These are phyloP conservation scores for Gloeophyllum trabeum DNA, from an alignment of 768 basidiomycete genomes.

Conservation along the genomic window DNA sequence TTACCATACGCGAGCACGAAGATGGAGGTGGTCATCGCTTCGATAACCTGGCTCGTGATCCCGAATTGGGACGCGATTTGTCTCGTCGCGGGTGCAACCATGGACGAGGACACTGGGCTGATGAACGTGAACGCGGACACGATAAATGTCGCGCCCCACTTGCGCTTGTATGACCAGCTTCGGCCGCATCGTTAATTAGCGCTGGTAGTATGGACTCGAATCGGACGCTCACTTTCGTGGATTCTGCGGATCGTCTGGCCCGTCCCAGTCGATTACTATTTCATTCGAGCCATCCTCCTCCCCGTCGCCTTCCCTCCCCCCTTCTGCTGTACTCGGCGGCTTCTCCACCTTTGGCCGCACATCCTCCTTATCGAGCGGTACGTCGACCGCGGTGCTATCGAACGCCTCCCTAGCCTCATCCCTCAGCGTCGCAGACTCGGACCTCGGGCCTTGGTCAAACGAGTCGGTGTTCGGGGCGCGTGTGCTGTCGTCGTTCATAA, in stretches of 20 bases:
- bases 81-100: constrained; percentile 54
- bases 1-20: constrained; percentile 52
- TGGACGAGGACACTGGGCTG: constrained; percentile 58
- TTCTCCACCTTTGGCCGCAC: background rate
- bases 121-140: constrained; percentile 64
- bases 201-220: background rate
- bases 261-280: constrained; percentile 22
- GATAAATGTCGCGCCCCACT: constrained; percentile 56
- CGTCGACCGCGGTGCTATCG: constrained; percentile 2
- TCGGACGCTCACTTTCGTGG: constrained; percentile 19
- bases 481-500: too few relatives aligned
- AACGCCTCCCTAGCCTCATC: background rate
- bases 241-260: constrained; percentile 22
- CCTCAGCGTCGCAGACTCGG: background rate
- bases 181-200: background rate
- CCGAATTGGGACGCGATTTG: constrained; percentile 43
- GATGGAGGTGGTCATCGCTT: constrained; percentile 50
- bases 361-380: background rate
- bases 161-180: constrained; percentile 46
- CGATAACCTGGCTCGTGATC: constrained; percentile 33
- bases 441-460: background rate
- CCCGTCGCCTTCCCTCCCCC: background rate
- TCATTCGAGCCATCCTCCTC: constrained; percentile 10
- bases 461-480: too few relatives aligned
- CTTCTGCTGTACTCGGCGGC: background rate